A percentile compares a stretch with the other conserved stretches of the same genome.
Evolutionary conservation across 495 filamentous ascomycete genomes (phyloP).

Genomic region (Aspergillus homomorphus): DNA sequence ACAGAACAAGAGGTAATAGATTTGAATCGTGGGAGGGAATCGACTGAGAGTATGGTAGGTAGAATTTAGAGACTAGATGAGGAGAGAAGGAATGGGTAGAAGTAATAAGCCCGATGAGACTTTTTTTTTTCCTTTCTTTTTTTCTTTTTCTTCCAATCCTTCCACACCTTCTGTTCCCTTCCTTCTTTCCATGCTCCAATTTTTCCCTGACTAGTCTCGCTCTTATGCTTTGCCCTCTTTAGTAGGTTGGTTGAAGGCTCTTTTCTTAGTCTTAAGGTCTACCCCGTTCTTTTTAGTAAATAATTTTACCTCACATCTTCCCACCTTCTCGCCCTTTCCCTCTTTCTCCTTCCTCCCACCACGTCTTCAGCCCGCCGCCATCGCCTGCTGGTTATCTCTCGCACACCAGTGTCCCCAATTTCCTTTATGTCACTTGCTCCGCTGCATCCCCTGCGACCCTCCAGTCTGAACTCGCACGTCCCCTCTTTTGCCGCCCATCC

Average conservation of each 20-base stretch:
- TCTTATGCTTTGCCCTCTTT: background rate
- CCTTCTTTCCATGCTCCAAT: background rate
- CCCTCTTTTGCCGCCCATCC: slow-evolving; percentile 39
- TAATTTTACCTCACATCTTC: slow-evolving; percentile 46
- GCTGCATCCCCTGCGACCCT: slow-evolving; percentile 12
- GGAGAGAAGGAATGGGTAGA: background rate
- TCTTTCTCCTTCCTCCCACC: slow-evolving; percentile 22
- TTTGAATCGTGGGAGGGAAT: background rate
- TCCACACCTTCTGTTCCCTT: background rate
- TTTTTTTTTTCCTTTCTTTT: slow-evolving; percentile 16
- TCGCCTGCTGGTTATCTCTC: slow-evolving; percentile 34
- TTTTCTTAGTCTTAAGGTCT: slow-evolving; percentile 18
- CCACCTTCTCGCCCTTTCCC: slow-evolving; percentile 26
- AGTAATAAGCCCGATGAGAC: slow-evolving; percentile 15
- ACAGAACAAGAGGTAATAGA: background rate
- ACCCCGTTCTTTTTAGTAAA: slow-evolving; percentile 41
- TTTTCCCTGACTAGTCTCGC: background rate
- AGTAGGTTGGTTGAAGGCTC: too few species aligned
- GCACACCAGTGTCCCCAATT: slow-evolving; percentile 38
- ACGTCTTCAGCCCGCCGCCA: background rate
- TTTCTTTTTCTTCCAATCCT: background rate
- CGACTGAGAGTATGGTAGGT: background rate
- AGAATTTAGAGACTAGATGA: background rate
- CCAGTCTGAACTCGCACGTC: slow-evolving; percentile 31
- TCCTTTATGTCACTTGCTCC: slow-evolving; percentile 47